Evolutionary conservation across 208 protist species (phyloP).

Genomic region (Tetramitus jugosus): DNA sequence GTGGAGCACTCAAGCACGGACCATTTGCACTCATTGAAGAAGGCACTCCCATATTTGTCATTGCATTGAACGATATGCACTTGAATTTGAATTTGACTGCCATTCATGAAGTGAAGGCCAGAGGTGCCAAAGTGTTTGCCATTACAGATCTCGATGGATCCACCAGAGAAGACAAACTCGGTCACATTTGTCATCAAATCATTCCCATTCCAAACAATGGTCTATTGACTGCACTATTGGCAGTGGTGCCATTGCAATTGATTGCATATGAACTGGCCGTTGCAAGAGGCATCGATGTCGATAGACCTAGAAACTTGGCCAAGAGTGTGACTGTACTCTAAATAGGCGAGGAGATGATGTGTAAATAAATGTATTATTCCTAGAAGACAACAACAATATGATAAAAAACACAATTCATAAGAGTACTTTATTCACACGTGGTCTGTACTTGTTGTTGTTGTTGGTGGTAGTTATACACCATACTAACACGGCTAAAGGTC

Average conservation of each 20-base stretch:
- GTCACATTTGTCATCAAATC: slow-evolving; percentile 23
- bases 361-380: no score
- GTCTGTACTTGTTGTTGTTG: no score
- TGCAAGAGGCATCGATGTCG: slow-evolving; percentile 74
- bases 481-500: no score
- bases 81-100: slow-evolving; percentile 70
- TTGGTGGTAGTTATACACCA: no score
- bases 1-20: slow-evolving; percentile 94
- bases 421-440: no score
- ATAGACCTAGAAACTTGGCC: slow-evolving; percentile 87
- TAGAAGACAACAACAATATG: no score
- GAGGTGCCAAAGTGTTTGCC: slow-evolving; percentile 58
- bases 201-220: slow-evolving; percentile 60
- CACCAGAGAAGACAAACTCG: slow-evolving; percentile 27
- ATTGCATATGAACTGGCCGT: slow-evolving; percentile 88
- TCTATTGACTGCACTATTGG: slow-evolving; percentile 77
- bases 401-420: no score
- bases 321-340: slow-evolving; percentile 86
- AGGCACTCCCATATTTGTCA: slow-evolving; percentile 73
- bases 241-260: slow-evolving; percentile 89
- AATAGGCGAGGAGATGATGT: no score
- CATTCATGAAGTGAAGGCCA: slow-evolving; percentile 70
- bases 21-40: slow-evolving; percentile 90
- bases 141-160: slow-evolving; percentile 44
- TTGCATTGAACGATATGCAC: slow-evolving; percentile 54